Evolutionary conservation across 805 yeast species (phyloP).

Genomic region (Candida sphagnicola): DNA sequence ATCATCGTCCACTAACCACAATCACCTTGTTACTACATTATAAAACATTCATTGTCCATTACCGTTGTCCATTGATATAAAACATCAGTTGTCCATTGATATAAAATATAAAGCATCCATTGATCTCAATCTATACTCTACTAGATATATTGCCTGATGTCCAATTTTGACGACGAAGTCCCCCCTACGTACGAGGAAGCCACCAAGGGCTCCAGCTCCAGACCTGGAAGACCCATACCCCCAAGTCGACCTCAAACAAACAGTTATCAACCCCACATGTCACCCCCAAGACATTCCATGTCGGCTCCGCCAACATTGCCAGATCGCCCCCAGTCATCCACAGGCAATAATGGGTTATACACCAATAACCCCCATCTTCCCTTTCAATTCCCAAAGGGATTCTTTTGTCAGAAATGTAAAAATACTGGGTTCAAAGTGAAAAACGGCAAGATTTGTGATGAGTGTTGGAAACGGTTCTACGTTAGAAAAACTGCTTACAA

Average conservation of each 20-base stretch:
- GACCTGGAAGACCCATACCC: too few relatives aligned
- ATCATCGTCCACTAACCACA: too few relatives aligned
- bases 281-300: constrained; percentile 7
- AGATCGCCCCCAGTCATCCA: constrained; percentile 1
- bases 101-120: too few relatives aligned
- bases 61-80: too few relatives aligned
- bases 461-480: constrained; percentile 37
- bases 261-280: background rate
- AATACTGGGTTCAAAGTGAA: constrained; percentile 68
- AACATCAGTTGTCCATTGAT: too few relatives aligned
- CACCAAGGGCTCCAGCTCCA: constrained; percentile 14
- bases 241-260: constrained; percentile 12
- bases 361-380: constrained; percentile 44
- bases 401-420: constrained; percentile 61
- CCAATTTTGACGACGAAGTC: constrained; percentile 13
- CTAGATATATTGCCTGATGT: too few relatives aligned
- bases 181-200: constrained; percentile 52
- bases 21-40: too few relatives aligned
- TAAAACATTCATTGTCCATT: too few relatives aligned
- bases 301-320: constrained; percentile 13
- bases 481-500: constrained; percentile 33
- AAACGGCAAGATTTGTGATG: constrained; percentile 62
- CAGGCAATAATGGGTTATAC: background rate
- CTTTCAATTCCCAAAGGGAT: constrained; percentile 62
- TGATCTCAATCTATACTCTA: too few relatives aligned